phyloP scores from a whole-genome alignment of 1,139 yeast species.

The Sugiyamaella pinicola region DNA sequence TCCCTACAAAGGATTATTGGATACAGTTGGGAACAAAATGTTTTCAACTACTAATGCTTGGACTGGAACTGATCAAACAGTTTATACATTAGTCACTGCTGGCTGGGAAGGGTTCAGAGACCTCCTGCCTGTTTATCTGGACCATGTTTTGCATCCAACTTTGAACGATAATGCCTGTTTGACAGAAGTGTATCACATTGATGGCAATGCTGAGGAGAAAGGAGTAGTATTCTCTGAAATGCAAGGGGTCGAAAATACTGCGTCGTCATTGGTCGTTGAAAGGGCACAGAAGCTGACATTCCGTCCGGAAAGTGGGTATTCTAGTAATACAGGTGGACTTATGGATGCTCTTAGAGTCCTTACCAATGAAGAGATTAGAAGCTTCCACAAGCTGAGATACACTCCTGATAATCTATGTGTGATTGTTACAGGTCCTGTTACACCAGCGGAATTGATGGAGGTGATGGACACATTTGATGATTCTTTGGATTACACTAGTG shows the following conservation, averaged over 20 bases:
- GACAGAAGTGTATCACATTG: conserved; percentile 94
- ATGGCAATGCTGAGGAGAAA: conserved; percentile 86
- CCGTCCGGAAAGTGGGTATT: conserved; percentile 68
- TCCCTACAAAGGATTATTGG: conserved; percentile 91
- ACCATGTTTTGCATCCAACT: conserved; percentile 83
- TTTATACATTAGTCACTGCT: conserved; percentile 85
- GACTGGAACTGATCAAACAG: conserved; percentile 97
- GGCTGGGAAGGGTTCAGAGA: conserved; percentile 95
- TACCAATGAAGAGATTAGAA: conserved; percentile 69
- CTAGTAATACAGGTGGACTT: conserved; percentile 94
- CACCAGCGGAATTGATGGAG: conserved; percentile 66
- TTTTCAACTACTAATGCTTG: conserved; percentile 93
- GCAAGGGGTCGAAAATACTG: conserved; percentile 87
- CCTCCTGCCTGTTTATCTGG: conserved; percentile 84
- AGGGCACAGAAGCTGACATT: conserved; percentile 66
- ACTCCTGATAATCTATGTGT: conserved; percentile 84
- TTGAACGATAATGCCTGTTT: conserved; percentile 86
- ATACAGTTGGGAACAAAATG: conserved; percentile 80
- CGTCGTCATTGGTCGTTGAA: conserved; percentile 70
- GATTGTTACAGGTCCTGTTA: conserved; percentile 81
- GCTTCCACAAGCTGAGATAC: conserved; percentile 72
- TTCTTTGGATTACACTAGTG: conserved; percentile 50
- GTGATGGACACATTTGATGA: conserved; percentile 67
- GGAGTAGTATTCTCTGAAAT: conserved; percentile 98
- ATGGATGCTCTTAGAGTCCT: conserved; percentile 73